Base-by-base conservation (phyloP, 2,329 filamentous ascomycete species). In the Sporothrix curviconia region DNA sequence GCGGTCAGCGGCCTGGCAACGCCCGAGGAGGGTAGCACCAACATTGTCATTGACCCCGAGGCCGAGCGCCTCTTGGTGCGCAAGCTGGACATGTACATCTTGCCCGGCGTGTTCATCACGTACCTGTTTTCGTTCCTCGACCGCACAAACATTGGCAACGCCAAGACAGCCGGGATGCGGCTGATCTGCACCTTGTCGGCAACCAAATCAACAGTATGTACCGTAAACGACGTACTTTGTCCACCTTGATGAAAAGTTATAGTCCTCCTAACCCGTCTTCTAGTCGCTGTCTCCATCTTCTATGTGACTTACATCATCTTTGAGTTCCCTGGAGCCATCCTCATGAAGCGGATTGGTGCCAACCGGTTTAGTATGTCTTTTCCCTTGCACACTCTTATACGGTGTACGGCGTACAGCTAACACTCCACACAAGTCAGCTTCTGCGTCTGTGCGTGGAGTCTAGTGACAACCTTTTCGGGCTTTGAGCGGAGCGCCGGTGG, bases 221-320 rank as follows among this genome's bases (percentile, higher is more conserved):
- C n/a, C n/a, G n/a, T n/a, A n/a, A n/a, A n/a, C n/a, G n/a, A n/a
- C n/a, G n/a, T n/a, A n/a, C n/a, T n/a, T n/a, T n/a, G n/a, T n/a
- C n/a, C n/a, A n/a, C n/a, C n/a, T n/a, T n/a, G n/a, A n/a, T n/a
- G n/a, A n/a, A n/a, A n/a, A n/a, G n/a, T n/a, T n/a, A n/a, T n/a
- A n/a, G n/a, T n/a, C n/a, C n/a, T n/a, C n/a, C n/a, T n/a, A n/a
- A n/a, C n/a, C n/a, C n/a, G n/a, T n/a, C n/a, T n/a, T n/a, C n/a
- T n/a, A n/a, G n/a, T n/a, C 2, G 75, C 75, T 50, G 74, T 71
- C 0, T 73, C 47, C 14, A 32, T 51, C 14, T 51, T 51, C 22
- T 51, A 82, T 61, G 72, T 71, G 4, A 70, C 69, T 0, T 81
- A 81, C 64, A 72, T 78, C 3, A 79, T 73, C 64, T 82, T 82